phyloP scores from a whole-genome alignment of 768 basidiomycete genomes.

The Termitomyces sp. region DNA sequence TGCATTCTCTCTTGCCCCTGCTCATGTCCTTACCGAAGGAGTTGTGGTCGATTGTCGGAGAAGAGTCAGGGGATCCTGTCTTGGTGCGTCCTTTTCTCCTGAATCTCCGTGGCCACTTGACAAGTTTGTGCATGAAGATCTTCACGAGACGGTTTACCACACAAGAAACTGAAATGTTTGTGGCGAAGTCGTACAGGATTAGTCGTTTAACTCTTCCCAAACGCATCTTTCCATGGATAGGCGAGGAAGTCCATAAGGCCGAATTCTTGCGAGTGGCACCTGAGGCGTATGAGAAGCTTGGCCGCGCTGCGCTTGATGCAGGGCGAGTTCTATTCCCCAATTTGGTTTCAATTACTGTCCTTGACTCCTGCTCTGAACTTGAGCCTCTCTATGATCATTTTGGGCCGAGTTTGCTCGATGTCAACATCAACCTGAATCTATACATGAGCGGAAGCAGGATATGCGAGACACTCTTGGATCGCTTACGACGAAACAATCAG shows the following conservation, averaged over 20 bases:
- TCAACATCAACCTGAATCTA: neutral
- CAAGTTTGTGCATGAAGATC: neutral
- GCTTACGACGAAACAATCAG: neutral
- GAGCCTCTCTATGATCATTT: neutral
- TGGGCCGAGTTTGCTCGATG: neutral
- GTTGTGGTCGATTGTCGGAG: neutral
- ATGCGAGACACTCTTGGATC: neutral
- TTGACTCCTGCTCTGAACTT: neutral
- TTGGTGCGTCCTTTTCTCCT: neutral
- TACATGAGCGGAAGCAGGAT: neutral
- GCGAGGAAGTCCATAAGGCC: neutral
- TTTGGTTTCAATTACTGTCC: neutral
- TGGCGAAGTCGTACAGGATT: neutral
- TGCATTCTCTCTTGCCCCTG: neutral
- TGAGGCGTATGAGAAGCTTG: neutral
- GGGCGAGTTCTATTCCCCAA: neutral
- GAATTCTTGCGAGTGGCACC: neutral
- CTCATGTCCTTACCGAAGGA: neutral
- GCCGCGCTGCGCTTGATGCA: neutral
- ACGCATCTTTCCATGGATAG: neutral
- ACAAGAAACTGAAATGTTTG: neutral
- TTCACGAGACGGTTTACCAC: neutral
- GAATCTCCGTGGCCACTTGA: neutral
- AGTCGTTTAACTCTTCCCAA: neutral
- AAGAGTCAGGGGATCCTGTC: neutral